Evolutionary conservation across 495 filamentous ascomycete genomes (phyloP).

Genomic region (Podospora tetraspora): DNA sequence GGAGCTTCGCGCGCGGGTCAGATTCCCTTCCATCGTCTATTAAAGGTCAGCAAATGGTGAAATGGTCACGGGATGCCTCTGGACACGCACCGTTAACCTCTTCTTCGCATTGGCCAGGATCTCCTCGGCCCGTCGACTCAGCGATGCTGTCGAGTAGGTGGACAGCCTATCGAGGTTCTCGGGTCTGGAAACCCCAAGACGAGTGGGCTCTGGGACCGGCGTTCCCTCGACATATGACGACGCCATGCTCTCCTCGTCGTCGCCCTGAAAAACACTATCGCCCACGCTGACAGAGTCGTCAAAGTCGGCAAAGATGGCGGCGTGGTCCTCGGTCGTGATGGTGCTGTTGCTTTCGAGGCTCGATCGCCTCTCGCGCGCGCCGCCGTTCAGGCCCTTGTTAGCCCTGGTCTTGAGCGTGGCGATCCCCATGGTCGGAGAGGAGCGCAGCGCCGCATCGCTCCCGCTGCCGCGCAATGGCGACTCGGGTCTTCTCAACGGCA

Average conservation of each 20-base stretch:
- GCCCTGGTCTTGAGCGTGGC: constrained; percentile 35
- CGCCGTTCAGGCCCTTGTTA: constrained; percentile 29
- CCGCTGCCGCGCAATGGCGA: constrained; percentile 22
- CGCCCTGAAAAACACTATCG: constrained; percentile 53
- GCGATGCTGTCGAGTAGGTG: constrained; percentile 59
- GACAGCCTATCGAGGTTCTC: constrained; percentile 31
- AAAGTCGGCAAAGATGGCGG: constrained; percentile 47
- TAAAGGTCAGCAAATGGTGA: not conserved
- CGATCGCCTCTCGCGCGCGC: constrained; percentile 32
- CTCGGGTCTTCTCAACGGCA: constrained; percentile 3
- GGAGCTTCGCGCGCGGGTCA: constrained; percentile 71
- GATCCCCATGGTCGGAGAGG: constrained; percentile 35
- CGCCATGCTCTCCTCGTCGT: constrained; percentile 55
- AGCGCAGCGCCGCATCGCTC: constrained; percentile 25
- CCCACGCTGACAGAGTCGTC: constrained; percentile 53
- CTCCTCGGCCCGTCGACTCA: constrained; percentile 78
- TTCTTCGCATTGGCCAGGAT: constrained; percentile 89
- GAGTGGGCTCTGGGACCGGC: constrained; percentile 18
- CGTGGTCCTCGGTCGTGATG: constrained; percentile 42
- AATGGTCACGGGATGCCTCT: not conserved
- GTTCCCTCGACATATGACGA: constrained; percentile 44
- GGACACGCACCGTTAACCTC: constrained; percentile 66
- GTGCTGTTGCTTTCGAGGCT: constrained; percentile 50
- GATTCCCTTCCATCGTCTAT: constrained; percentile 88
- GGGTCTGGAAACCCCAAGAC: constrained; percentile 22